Percentiles rank a stretch among this genome's conserved stretches.
Conservation (phyloP, 371 early-diverging fungal genomes). For the Mucor indicus region DNA sequence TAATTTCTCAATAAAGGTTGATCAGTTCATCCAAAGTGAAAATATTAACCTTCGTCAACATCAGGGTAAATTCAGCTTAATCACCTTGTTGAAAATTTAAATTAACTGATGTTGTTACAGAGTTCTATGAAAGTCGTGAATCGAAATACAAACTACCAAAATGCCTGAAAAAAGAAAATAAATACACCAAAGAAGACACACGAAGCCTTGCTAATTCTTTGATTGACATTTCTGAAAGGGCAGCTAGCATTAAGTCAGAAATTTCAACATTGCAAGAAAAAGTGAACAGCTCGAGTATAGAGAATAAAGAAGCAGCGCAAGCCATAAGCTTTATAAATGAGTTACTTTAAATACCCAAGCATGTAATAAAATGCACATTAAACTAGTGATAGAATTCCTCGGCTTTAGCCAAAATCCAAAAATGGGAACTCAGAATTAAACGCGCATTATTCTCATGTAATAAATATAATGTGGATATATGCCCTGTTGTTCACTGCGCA, state of each 20-base stretch:
- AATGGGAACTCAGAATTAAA: too few species aligned
- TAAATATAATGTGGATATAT: too few species aligned
- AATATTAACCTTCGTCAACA: neutral
- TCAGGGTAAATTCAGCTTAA: neutral
- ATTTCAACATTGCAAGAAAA: neutral
- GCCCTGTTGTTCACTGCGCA: too few species aligned
- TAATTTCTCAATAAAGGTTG: neutral
- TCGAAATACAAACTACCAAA: neutral
- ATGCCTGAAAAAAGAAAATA: neutral
- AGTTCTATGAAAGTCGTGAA: neutral
- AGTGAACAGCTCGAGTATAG: neutral
- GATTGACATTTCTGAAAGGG: neutral
- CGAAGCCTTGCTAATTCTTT: neutral
- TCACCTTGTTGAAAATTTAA: neutral
- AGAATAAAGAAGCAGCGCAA: too few species aligned
- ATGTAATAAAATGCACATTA: too few species aligned
- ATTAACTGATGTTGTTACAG: neutral
- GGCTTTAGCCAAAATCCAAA: too few species aligned
- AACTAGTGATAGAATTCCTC: too few species aligned
- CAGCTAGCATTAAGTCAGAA: neutral
- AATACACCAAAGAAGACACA: neutral
- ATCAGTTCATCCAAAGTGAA: slow-evolving; percentile 2
- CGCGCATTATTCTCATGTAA: too few species aligned
- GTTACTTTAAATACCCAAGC: too few species aligned
- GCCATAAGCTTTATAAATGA: too few species aligned